Evolutionary conservation across 371 early-diverging fungal species (phyloP), one percentile per base, ranked within the genome.

Genomic region (Smittium mucronatum): DNA sequence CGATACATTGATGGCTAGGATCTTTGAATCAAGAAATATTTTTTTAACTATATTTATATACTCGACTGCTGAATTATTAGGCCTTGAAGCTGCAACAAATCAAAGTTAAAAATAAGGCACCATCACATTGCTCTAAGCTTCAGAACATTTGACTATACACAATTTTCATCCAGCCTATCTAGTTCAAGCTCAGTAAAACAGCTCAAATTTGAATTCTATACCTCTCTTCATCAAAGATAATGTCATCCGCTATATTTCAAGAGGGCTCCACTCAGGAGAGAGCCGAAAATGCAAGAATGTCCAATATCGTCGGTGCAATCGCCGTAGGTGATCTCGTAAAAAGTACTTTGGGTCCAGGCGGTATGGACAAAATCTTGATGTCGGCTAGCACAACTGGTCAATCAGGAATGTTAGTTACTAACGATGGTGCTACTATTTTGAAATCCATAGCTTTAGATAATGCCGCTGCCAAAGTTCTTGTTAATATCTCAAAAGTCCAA

Each of bases 361-460:
- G 90, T 74, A 90, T 80, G 90, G 92, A 98, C 86, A 98, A 98
- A 83, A 94, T 98, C 73, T 90, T 99, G 77, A 94, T 98, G 79
- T 92, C 98, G 66, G 83, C 92, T 36, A 75, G 82, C 15, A 71
- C 68, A 28, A 70, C 65, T 16, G 76, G 80, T 67, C 81, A 84
- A 57, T 86, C 82, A 57, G 88, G 91, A 72, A 88, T 97, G 74
- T 83, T 91, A 75, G 97, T 99, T 59, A 98, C 99, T 21, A 99
- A 99, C 83, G 99, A 99, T 81, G 99, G 99, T 65, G 99, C 99
- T 25, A 99, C 99, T 36, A 98, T 99, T 76, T 84, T 99, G 60
- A 99, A 99, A 80, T 95, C 95, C 58, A 94, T 99, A 71, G 90
- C 93, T 25, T 87, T 99, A 57, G 98, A 99, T 81, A 96, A 97